Base-by-base conservation (phyloP, 176 grass and related monocot genomes). In the Thinopyrum elongatum region DNA sequence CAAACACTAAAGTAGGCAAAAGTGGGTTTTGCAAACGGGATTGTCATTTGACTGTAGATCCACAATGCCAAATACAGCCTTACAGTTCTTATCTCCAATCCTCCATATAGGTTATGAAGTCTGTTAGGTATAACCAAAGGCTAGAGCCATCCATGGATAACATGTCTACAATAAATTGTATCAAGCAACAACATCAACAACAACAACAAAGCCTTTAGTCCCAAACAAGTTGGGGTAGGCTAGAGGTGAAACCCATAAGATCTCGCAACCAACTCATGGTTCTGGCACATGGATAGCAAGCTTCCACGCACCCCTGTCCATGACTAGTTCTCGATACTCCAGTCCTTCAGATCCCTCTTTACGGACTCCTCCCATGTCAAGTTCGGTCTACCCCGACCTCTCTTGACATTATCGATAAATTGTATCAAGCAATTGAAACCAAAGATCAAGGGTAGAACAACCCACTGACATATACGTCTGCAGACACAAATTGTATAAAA, bases 71-170 rank as follows among this genome's bases (percentile, higher is more conserved):
- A 58, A 58, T 22, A 58, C 21, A 22, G 53, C 53, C 58, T 41
- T 82, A 36, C 55, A 38, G 7, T 65, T 76, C 28, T 51, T 68
- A 42, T 35, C 21, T 44, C 42, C 42, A 44, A 44, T 44, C 42
- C 42, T 75, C 65, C 27, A 87, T 76, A 27, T 80, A 76, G 28
- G 87, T 23, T 80, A 19, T 68, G 58, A 79, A 15, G 25, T 36
- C 62, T 70, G 47, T 74, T 46, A 62, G 26, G 36, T 62, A 5
- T 77, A 31, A 19, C 41, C 15, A 47, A 58, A 74, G 39, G 23
- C 19, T 14, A 72, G 57, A 57, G 35, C 47, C 31, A 38, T 30
- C 11, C 10, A 49, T 19, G 28, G 47, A 13, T 34, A 49, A 82
- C 55, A 61, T 90, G 22, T 38, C 17, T 65, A 65, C 25, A 71